A percentile compares a stretch with the other conserved stretches of the same genome.
phyloP scores from a whole-genome alignment of 73 alveolate species.

The Strombidium stylifer region DNA sequence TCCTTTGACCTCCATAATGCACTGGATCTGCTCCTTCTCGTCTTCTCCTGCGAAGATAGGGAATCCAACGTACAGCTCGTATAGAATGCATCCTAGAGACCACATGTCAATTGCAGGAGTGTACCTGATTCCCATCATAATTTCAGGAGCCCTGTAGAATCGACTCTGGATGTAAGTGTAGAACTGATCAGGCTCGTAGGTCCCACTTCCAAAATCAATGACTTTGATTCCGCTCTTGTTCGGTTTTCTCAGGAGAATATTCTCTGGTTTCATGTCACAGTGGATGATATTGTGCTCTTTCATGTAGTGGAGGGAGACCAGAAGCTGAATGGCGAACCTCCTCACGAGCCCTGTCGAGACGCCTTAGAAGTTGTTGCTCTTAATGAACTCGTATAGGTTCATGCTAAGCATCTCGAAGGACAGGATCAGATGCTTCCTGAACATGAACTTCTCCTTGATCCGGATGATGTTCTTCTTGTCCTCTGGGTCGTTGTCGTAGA shows the following conservation, averaged over 20 bases:
- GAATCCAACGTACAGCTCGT: constrained; percentile 74
- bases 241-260: constrained; percentile 68
- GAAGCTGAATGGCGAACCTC: constrained; percentile 59
- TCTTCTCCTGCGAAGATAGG: constrained; percentile 77
- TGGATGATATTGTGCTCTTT: constrained; percentile 74
- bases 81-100: constrained; percentile 81
- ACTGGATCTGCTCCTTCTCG: constrained; percentile 60
- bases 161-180: constrained; percentile 79
- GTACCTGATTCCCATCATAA: constrained; percentile 79
- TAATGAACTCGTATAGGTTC: constrained; percentile 52
- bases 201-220: constrained; percentile 88
- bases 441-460: constrained; percentile 30
- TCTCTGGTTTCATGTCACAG: constrained; percentile 94
- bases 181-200: constrained; percentile 66
- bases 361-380: constrained; percentile 62
- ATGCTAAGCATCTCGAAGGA: constrained; percentile 65
- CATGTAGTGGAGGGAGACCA: constrained; percentile 68
- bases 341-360: constrained; percentile 50
- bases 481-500: constrained; percentile 41
- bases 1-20: constrained; percentile 62
- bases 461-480: constrained; percentile 47
- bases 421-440: constrained; percentile 49
- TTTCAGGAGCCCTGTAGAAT: constrained; percentile 87
- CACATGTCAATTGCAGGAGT: constrained; percentile 84
- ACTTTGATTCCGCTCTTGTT: constrained; percentile 72